A percentile compares a stretch with the other conserved stretches of the same genome.
phyloP scores from a whole-genome alignment of 106 monocot species.

The Acorus gramineus region DNA sequence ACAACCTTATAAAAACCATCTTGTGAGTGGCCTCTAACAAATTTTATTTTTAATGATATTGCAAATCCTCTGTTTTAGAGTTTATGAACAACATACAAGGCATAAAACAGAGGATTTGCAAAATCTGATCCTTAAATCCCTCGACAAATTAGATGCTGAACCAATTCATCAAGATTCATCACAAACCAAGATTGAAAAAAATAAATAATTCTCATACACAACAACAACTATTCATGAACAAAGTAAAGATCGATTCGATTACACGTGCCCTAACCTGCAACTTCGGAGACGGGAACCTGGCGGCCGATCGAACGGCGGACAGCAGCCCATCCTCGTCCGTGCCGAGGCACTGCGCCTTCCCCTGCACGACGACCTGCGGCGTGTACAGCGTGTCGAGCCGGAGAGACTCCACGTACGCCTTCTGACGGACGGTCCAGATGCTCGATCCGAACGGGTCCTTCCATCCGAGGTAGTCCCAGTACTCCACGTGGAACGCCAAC shows the following conservation, averaged over 20 bases:
- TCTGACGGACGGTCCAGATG: conserved; percentile 85
- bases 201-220: background rate
- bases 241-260: background rate
- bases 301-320: conserved; percentile 35
- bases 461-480: conserved; percentile 93
- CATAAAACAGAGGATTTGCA: too few relatives aligned
- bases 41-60: too few relatives aligned
- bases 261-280: conserved; percentile 44
- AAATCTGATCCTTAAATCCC: too few relatives aligned
- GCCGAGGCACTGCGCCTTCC: conserved; percentile 56
- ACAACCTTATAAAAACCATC: too few relatives aligned
- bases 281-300: conserved; percentile 48
- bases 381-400: conserved; percentile 80
- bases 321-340: conserved; percentile 49
- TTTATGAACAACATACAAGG: too few relatives aligned
- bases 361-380: conserved; percentile 72
- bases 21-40: too few relatives aligned
- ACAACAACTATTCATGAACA: conserved; percentile 1
- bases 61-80: too few relatives aligned
- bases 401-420: conserved; percentile 70
- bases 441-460: conserved; percentile 82
- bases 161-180: too few relatives aligned
- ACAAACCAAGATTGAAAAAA: background rate
- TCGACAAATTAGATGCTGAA: too few relatives aligned
- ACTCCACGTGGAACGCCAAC: conserved; percentile 80